Evolutionary conservation across 2,329 filamentous ascomycete genomes (phyloP), one percentile per base, ranked within the genome.

Genomic region (Phaeosphaeria sp.): DNA sequence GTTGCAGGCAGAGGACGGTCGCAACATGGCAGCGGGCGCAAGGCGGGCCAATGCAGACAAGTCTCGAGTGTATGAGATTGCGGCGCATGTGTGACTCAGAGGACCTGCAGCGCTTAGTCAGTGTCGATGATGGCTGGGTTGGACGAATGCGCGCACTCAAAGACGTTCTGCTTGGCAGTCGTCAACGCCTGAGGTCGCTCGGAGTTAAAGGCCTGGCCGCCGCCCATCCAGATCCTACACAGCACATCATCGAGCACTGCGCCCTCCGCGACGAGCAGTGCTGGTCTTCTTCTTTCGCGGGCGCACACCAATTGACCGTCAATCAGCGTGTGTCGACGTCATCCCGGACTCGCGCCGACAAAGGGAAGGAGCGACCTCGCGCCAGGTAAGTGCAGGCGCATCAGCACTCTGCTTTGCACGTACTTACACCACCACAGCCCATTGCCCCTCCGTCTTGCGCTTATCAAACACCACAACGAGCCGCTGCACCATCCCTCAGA

Each of bases 1-100:
- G n/a, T 8, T 3, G 18, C 42, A 22, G 42, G 2, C 7, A 22
- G 21, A 42, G 8, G 42, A 44, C 18, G 18, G 42, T 13, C 4
- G 18, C n/a, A 9, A 22, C 42, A 44, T 44, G 30, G 30, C 30
- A 36, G 30, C n/a, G 20, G 48, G 48, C 48, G 48, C 11, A 24
- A 25, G 7, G n/a, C 24, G 42, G 43, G 13, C 27, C 30, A 17
- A 22, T 25, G 3, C 25, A n/a, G 43, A 49, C 21, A 50, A 42
- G 33, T 18, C 33, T 18, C 15, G 42, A 39, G 49, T 18, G 42
- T 48, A 49, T 42, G 15, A 56, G 47, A 22, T n/a, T 50, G 39
- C 45, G 22, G 42, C 21, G 51, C 33, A 48, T 49, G 55, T 60
- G 40, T 65, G 65, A 65, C 59, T 65, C 64, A 68, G 48, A 62